Evolutionary conservation across 306 rosid species (phyloP), one percentile per base, ranked within the genome.

Genomic region (Glycine latifolia): DNA sequence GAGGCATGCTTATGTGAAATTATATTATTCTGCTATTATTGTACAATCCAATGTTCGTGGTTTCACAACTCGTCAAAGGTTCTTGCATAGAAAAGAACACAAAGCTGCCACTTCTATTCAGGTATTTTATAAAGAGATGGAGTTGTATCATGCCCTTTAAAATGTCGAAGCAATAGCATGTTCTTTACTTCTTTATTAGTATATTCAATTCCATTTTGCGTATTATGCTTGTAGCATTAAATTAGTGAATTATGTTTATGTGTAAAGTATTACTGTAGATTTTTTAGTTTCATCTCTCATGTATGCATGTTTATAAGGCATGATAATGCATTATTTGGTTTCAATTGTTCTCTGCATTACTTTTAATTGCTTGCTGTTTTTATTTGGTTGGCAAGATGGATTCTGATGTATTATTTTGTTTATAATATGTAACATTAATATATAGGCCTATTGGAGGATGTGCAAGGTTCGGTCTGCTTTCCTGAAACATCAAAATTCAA

Each of bases 401-500:
- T 44, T 69, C 31, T 71, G 56, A 65, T 71, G 33, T 44, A 61
- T 50, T 72, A 60, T 78, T 53, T 53, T 50, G 35, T 16, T 62
- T 44, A 35, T 55, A 39, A 17, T 71, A 43, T 71, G 33, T 63
- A 70, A 80, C 61, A 8, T 74, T 59, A 41, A 71, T 80, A 78
- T 67, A 50, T 79, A 94, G 98, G 90, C 93, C 75, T 80, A 65
- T 66, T 94, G 98, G 98, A 94, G 91, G 86, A 91, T 87, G 92
- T 79, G 20, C 86, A 90, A 89, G 87, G 90, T 90, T 87, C 92
- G 94, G 41, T 74, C 79, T 37, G 87, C 83, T 41, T 90, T 89
- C 87, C 83, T 47, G 17, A 86, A 72, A 50, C 83, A 79, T 52
- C 97, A 89, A 79, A 81, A 79, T 77, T 88, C 89, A 44, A 85